Base-by-base conservation (phyloP, 345 rosid species). In the Citrus australasica region DNA sequence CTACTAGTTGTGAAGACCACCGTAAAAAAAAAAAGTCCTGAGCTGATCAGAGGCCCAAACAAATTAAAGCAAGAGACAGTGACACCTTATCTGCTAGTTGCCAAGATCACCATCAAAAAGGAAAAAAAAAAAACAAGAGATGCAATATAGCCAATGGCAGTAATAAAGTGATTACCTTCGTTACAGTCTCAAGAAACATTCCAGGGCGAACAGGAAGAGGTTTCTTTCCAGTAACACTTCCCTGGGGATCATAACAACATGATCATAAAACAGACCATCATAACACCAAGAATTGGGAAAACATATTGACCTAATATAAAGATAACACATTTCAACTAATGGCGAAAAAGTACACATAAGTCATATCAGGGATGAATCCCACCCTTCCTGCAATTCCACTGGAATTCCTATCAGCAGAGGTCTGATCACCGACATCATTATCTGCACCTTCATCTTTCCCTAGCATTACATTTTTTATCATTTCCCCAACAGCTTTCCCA, bases 371-470 rank as follows among this genome's bases (percentile, higher is more conserved):
- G 25, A 75, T 71, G 70, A 75, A 78, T 79, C 87, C 40, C 42
- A 95, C 98, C 85, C 90, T 89, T 90, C 98, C 97, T 5, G 86
- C 82, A 81, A 95, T 76, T 72, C 98, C 97, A 61, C 81, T 66
- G 5, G 76, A 85, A 78, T 24, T 62, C 64, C 74, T 81, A 75
- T 74, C 77, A 3, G 76, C 66, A 62, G 80, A 74, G 64, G 84
- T 84, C 8, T 68, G 88, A 25, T 84, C 90, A 79, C 62, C 72
- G 79, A 69, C 78, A 37, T 83, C 76, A 79, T 81, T 72, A 48
- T 95, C 98, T 30, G 92, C 94, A 84, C 99, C 98, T 86, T 95
- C 99, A 81, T 91, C 91, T 80, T 90, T 95, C 69, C 97, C 99
- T 84, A 80, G 86, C 99, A 93, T 92, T 78, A 95, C 99, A 69